Base-by-base conservation (phyloP, 805 yeast genomes). In the Ogataea chonburiensis region DNA sequence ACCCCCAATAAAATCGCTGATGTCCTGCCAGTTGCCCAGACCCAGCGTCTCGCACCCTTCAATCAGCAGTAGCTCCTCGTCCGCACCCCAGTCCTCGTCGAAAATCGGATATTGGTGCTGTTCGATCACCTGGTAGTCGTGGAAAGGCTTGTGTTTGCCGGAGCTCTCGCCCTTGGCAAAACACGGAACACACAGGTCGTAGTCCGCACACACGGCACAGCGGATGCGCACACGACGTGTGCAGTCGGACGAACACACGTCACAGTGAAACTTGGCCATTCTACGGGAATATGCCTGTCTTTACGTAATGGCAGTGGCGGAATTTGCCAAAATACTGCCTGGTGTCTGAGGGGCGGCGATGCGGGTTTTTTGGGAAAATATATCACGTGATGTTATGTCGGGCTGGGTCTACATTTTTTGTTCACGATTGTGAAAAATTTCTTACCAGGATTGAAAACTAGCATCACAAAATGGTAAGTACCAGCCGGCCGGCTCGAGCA, bases 171-270 rank as follows among this genome's bases (percentile, higher is more conserved):
- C 99, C 38, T 79, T 75, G 2, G 96, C 81, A 64, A 93, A 93
- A 60, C 99, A 93, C 3, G 95, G 96, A 5, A 94, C 98, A 68
- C 99, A 93, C n/a, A 93, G 67, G 59, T 93, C 98, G 54, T 91
- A 93, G 60, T 91, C 98, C 3, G 78, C 69, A 63, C 98, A 94
- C 21, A 79, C 81, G 0, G 97, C 98, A 68, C 98, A 93, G 34
- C 84, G 72, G 31, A 93, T 81, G 44, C 98, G 73, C 30, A 93
- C 93, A 48, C 97, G 67, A 53, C 89, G 81, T 2, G 98, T 89
- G 58, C 97, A 86, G 60, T 93, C 98, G 1, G 95, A 73, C n/a
- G 96, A 81, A 58, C 99, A 93, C 9, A 87, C 87, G 63, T 93
- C 98, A 64, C 99, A 93, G 57, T 87, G 95, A 59, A 76, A 87